Conservation (phyloP, 2,329 filamentous ascomycete genomes). For the Penicillium corylophilum region DNA sequence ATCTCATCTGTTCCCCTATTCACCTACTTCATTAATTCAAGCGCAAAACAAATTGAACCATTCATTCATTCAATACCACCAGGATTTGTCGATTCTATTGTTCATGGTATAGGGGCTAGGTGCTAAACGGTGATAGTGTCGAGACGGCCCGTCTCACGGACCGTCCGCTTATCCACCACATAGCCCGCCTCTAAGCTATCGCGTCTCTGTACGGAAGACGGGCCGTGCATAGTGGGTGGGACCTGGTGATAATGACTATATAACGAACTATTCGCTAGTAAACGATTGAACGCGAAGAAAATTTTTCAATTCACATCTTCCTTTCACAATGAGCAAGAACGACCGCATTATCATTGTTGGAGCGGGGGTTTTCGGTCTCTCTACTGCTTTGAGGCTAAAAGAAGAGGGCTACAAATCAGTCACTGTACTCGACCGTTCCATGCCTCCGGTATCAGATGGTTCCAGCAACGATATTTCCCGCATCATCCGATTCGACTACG, state of each 20-base stretch:
- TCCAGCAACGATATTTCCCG: conserved; percentile 43
- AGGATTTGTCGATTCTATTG: not conserved
- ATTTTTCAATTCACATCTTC: not conserved
- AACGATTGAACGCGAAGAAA: not conserved
- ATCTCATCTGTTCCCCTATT: not conserved
- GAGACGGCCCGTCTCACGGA: conserved; percentile 2
- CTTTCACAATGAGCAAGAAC: conserved; percentile 19
- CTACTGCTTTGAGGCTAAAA: conserved; percentile 42
- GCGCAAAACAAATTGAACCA: not conserved
- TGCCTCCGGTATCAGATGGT: conserved; percentile 38
- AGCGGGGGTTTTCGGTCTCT: conserved; percentile 64
- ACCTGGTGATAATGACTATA: not conserved
- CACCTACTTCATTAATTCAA: too few relatives aligned
- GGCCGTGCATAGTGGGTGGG: not conserved
- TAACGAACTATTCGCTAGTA: not conserved
- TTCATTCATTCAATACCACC: not conserved
- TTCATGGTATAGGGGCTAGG: not conserved
- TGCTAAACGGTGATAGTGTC: not conserved
- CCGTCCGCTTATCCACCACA: not conserved
- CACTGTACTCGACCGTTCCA: conserved; percentile 33
- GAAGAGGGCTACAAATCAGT: conserved; percentile 29
- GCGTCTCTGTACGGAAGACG: not conserved
- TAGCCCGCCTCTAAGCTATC: not conserved
- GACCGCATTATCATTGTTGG: conserved; percentile 49
- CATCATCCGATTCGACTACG: conserved; percentile 61